Percentiles rank a stretch among this genome's conserved stretches.
phyloP scores from a whole-genome alignment of 148 eudicot species.

The Chenopodium quinoa region DNA sequence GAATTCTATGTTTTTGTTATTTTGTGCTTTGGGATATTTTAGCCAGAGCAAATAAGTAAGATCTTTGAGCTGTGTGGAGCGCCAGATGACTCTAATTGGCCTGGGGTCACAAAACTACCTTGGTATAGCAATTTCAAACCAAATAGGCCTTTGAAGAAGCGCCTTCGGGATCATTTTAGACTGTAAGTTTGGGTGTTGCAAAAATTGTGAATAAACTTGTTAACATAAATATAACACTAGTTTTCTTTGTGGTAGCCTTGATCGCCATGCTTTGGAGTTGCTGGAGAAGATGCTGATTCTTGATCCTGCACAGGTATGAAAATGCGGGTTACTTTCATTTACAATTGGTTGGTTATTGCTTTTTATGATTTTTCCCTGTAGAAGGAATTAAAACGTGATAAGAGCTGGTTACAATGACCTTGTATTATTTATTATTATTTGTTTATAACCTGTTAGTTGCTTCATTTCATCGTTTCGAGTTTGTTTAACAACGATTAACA shows the following conservation, averaged over 20 bases:
- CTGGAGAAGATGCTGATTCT: slow-evolving; percentile 88
- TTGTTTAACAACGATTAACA: neutral
- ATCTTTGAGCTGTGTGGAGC: slow-evolving; percentile 88
- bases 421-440: neutral
- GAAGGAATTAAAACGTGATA: neutral
- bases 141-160: slow-evolving; percentile 64
- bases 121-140: slow-evolving; percentile 88
- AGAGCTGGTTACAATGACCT: neutral
- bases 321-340: neutral
- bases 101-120: slow-evolving; percentile 86
- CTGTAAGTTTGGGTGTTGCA: slow-evolving; percentile 45
- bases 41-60: slow-evolving; percentile 88
- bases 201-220: neutral
- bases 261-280: slow-evolving; percentile 82
- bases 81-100: slow-evolving; percentile 90
- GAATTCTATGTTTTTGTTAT: neutral
- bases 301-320: slow-evolving; percentile 76
- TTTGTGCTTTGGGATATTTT: slow-evolving; percentile 24
- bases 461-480: neutral
- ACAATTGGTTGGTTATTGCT: neutral
- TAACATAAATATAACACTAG: neutral
- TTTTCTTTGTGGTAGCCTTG: slow-evolving; percentile 49
- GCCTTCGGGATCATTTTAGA: slow-evolving; percentile 76
- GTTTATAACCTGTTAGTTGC: neutral
- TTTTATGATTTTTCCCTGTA: neutral